Base-by-base conservation (phyloP, 371 early-diverging fungal species). In the Caulochytrium protostelioides region DNA sequence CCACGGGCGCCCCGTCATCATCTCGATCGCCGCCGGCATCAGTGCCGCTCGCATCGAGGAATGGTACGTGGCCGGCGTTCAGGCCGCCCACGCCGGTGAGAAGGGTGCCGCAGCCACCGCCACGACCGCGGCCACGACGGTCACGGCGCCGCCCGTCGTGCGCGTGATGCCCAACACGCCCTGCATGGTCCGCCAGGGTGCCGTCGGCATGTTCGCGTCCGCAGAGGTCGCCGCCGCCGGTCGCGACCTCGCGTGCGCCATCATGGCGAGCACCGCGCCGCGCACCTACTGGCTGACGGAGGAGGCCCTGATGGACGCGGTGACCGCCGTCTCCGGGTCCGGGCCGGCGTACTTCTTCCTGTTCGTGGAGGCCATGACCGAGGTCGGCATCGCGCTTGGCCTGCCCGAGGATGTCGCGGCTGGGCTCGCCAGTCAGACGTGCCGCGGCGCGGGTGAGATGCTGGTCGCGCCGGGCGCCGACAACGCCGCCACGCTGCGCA, bases 161-260 rank as follows among this genome's bases (percentile, higher is more conserved):
- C 54, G 87, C 18, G 73, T 74, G 40, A 90, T 90, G 91, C 87
- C 91, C 41, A 90, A 90, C 53, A 90, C 91, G 22, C 91, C 91
- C 16, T 75, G 83, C 9, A 48, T 86, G 25, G 73, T 83, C 2
- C 59, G 65, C 20, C 77, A 83, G 54, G 91, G 91, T 15, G 86
- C 86, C 3, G 66, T 79, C 9, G 91, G 84, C 16, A 43, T 87
- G 44, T 83, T 60, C 45, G 82, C 82, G 2, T 65, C 67, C n/a
- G 36, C 50, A 0, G 41, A 33, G 4, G 77, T 80, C 4, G 59
- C 62, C 4, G 47, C 39, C 0, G 49, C 50, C 15, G 83, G 84
- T 39, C 66, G 70, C 29, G 42, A 47, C 6, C 48, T 68, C 31
- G 70, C 81, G 12, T 70, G 69, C 37, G 56, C 52, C 1, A 64